Conservation (phyloP, 495 filamentous ascomycete species). For the Hyphodiscus hymeniophilus region DNA sequence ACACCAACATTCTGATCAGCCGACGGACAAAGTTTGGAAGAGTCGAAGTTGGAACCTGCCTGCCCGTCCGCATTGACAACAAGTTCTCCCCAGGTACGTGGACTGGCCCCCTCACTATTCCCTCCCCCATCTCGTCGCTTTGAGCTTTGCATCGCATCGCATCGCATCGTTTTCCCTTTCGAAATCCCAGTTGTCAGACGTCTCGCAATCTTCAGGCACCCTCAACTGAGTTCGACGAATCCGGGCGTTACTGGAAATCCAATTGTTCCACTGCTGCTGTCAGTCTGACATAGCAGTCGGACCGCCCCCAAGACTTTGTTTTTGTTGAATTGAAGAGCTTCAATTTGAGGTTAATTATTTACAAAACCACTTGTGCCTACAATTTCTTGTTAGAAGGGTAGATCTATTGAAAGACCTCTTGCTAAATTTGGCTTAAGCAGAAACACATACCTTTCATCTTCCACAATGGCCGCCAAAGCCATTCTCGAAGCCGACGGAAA, state of each 20-base stretch:
- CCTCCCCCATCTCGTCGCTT: too few species aligned
- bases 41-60: neutral
- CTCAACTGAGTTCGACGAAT: neutral
- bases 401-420: neutral
- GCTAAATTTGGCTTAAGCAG: conserved; percentile 16
- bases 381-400: conserved; percentile 6
- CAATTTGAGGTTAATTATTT: neutral
- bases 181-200: neutral
- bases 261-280: neutral
- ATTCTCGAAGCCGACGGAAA: conserved; percentile 99
- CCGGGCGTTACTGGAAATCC: neutral
- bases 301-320: neutral
- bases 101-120: too few species aligned
- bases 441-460: conserved; percentile 15
- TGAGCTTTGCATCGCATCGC: conserved; percentile 5
- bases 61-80: too few species aligned
- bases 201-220: neutral
- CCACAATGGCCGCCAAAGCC: conserved; percentile 92
- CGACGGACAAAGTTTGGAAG: too few species aligned
- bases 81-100: conserved; percentile 4
- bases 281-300: neutral
- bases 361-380: neutral
- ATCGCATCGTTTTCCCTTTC: conserved; percentile 6
- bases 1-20: neutral
- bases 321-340: neutral